phyloP scores from a whole-genome alignment of 2,329 filamentous ascomycete species.

The Graphium sp. region DNA sequence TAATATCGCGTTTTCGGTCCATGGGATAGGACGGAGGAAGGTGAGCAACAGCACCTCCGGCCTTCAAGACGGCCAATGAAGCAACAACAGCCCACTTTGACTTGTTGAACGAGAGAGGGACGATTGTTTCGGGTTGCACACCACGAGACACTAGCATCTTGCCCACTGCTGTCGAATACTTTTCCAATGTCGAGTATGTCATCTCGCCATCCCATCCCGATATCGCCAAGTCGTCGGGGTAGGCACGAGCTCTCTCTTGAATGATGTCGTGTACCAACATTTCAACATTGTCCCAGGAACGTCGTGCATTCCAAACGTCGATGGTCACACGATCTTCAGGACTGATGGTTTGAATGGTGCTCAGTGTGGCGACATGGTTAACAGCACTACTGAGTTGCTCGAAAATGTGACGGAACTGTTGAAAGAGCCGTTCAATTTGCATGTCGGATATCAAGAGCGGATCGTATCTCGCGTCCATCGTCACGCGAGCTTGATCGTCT shows the following conservation, averaged over 20 bases:
- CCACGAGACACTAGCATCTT: not conserved
- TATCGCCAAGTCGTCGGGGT: not conserved
- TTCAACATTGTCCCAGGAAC: not conserved
- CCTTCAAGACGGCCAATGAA: slow-evolving; percentile 8
- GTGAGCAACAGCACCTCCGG: slow-evolving; percentile 7
- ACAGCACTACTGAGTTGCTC: slow-evolving; percentile 4
- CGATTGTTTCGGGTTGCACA: not conserved
- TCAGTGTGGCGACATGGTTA: too few relatives aligned
- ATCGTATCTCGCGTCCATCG: slow-evolving; percentile 1
- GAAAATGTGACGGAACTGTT: slow-evolving; percentile 4
- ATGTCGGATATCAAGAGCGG: not conserved
- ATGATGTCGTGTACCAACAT: slow-evolving; percentile 1
- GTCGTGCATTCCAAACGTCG: too few relatives aligned
- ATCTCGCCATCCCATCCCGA: slow-evolving; percentile 2
- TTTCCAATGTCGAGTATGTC: not conserved
- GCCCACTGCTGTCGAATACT: not conserved
- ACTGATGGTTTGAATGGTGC: slow-evolving; percentile 2
- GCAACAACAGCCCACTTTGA: slow-evolving; percentile 8
- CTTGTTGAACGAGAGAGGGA: slow-evolving; percentile 4
- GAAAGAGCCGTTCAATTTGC: not conserved
- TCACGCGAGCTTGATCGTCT: too few relatives aligned
- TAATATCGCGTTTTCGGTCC: slow-evolving; percentile 5
- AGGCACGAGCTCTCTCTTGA: not conserved
- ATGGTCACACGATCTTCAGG: too few relatives aligned
- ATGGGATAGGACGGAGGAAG: slow-evolving; percentile 6